Base-by-base conservation (phyloP, 192 early-diverging fungal genomes). In the Coemansia sp. region DNA sequence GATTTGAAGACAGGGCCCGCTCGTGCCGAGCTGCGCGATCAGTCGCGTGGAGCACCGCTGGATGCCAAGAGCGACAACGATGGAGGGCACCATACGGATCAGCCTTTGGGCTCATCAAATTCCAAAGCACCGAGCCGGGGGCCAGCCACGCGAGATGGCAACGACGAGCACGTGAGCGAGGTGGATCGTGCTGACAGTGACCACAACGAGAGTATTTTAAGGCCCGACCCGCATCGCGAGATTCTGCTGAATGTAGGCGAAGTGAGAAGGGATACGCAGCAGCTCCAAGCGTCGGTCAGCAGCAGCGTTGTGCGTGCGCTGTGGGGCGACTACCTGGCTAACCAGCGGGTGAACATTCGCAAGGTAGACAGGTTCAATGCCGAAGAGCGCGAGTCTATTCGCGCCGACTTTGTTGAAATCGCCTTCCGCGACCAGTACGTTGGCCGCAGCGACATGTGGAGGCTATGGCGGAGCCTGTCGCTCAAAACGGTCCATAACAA, bases 381-480 rank as follows among this genome's bases (percentile, higher is more conserved):
- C 7, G 55, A 53, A 0, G 74, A 81, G 63, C 78, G 83, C 55
- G 83, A 83, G 25, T 58, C 71, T 8, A 87, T 94, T 14, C 78
- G 87, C 6, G 88, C 92, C 3, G 88, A 91, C 50, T 91, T 91
- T 76, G 77, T 99, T 14, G 96, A 96, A 65, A 75, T 99, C 20
- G 73, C 85, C 6, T 93, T 99, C 61, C 85, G 89, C 31, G 93
- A 96, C 66, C 95, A 97, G 64, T 96, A 96, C 69, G 82, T 99
- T 21, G 93, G 89, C 10, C 84, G 94, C 65, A 88, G 88, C 75
- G 95, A 97, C 75, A 97, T 97, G 95, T 96, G 95, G 94, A 69
- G 90, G 53, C 66, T 97, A 34, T 88, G 92, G 68, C 86, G 85
- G 33, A 79, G 79, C 28, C 73, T 99, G 23, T 81, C 84, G 3